Base-by-base conservation (phyloP, 257 asterid genomes). In the Nicotiana otophora region DNA sequence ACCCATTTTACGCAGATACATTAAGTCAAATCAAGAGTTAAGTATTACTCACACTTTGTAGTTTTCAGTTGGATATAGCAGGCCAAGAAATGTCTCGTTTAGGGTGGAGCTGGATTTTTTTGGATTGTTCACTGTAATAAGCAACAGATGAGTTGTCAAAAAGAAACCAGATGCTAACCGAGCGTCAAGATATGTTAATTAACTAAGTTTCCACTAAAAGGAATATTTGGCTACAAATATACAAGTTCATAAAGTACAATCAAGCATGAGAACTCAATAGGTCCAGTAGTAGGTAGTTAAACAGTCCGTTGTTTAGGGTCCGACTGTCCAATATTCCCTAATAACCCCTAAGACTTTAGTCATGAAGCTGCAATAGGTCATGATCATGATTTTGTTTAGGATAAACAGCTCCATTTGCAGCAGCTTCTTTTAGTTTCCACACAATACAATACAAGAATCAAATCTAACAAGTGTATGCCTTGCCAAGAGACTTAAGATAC, bases 1-100 rank as follows among this genome's bases (percentile, higher is more conserved):
- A 23, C 28, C 16, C 63, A 75, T 75, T 51, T 51, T 51, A 48
- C 4, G 10, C 80, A 75, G 39, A 26, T 51, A 26, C 51, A 48
- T 74, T 7, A 48, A 7, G 42, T 15, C 1, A 74, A 74, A 74
- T 51, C 46, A 75, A 26, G 80, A 26, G 46, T 23, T n/a, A 58
- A 72, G 46, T 75, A 28, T 75, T 48, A 81, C 98, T 92, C 85
- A 96, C 99, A 93, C 99, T 94, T 93, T 94, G 91, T 94, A 96
- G 88, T 96, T 96, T 84, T 96, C 99, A 9, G 98, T 92, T 70
- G 99, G 99, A 87, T 96, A 93, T 26, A 96, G 93, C 92, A 94
- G 86, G 81, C 99, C 99, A 82, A 96, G 98, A 88, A 96, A 96
- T 67, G 99, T 91, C 90, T 96, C 99, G 58, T 95, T 96, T 66